A percentile compares a stretch with the other conserved stretches of the same genome.
phyloP scores from a whole-genome alignment of 2,329 filamentous ascomycete species.

The Aspergillus versicolor region DNA sequence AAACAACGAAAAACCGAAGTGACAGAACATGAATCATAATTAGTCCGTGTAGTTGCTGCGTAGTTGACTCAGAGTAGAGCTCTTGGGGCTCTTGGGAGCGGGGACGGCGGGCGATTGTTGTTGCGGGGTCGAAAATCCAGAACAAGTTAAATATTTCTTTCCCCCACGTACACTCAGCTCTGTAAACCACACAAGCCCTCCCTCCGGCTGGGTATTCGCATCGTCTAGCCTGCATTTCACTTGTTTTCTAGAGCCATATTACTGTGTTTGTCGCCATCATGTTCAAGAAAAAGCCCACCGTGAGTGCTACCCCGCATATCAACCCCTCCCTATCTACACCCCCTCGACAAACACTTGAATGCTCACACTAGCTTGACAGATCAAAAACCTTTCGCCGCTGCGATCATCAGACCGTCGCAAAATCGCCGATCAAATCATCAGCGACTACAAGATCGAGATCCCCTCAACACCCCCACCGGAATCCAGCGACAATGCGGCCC shows the following conservation, averaged over 20 bases:
- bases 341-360: not conserved
- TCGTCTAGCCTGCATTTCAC: not conserved
- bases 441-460: conserved; percentile 56
- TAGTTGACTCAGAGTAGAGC: not conserved
- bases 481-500: conserved; percentile 32
- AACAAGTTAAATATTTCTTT: conserved; percentile 3
- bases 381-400: conserved; percentile 66
- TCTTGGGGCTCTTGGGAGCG: conserved; percentile 1
- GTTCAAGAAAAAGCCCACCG: conserved; percentile 66
- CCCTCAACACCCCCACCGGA: conserved; percentile 34
- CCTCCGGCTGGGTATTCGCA: not conserved
- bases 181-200: not conserved
- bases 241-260: not conserved
- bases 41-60: not conserved
- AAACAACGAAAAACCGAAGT: not conserved
- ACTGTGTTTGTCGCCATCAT: conserved; percentile 35
- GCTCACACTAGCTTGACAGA: conserved; percentile 35
- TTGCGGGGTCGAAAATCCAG: conserved; percentile 19
- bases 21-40: not conserved
- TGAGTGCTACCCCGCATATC: conserved; percentile 35
- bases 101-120: conserved; percentile 23
- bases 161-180: not conserved
- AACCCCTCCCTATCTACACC: conserved; percentile 16
- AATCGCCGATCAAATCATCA: conserved; percentile 66
- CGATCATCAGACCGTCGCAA: conserved; percentile 67